A percentile compares a stretch with the other conserved stretches of the same genome.
phyloP scores from a whole-genome alignment of 805 yeast species.

The Myxozyma neglecta region DNA sequence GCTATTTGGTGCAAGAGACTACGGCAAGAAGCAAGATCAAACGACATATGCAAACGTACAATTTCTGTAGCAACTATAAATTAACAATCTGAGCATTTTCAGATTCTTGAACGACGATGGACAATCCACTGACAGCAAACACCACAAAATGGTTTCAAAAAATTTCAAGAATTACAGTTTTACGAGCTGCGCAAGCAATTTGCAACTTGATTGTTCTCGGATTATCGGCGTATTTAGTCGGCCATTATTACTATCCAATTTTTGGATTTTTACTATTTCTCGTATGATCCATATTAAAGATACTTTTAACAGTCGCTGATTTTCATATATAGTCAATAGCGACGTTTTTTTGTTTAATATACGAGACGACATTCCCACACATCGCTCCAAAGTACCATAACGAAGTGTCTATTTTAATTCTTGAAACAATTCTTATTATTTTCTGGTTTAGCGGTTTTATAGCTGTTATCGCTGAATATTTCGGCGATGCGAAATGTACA shows the following conservation, averaged over 20 bases:
- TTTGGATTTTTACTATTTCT: constrained; percentile 21
- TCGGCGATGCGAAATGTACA: constrained; percentile 3
- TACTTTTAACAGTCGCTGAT: neutral
- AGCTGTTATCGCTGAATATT: constrained; percentile 10
- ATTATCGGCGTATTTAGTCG: constrained; percentile 18
- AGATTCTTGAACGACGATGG: too few species aligned
- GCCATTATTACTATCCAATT: constrained; percentile 13
- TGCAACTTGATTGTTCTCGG: constrained; percentile 20
- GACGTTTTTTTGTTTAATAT: constrained; percentile 8
- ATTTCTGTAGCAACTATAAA: too few species aligned
- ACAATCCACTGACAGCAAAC: neutral
- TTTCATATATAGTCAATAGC: constrained; percentile 2
- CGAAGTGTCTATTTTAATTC: constrained; percentile 2
- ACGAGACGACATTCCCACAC: constrained; percentile 11
- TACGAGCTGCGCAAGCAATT: constrained; percentile 12
- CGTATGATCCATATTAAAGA: neutral
- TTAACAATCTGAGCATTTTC: too few species aligned
- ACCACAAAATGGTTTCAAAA: neutral
- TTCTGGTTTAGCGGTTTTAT: constrained; percentile 20
- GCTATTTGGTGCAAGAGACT: too few species aligned
- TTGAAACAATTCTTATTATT: constrained; percentile 8
- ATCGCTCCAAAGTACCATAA: constrained; percentile 5
- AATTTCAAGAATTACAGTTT: constrained; percentile 6
- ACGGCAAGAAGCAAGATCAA: too few species aligned
- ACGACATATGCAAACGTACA: too few species aligned